These are phyloP conservation scores for Amanita muscaria DNA, from an alignment of 768 basidiomycete species.

Conservation along the genomic window DNA sequence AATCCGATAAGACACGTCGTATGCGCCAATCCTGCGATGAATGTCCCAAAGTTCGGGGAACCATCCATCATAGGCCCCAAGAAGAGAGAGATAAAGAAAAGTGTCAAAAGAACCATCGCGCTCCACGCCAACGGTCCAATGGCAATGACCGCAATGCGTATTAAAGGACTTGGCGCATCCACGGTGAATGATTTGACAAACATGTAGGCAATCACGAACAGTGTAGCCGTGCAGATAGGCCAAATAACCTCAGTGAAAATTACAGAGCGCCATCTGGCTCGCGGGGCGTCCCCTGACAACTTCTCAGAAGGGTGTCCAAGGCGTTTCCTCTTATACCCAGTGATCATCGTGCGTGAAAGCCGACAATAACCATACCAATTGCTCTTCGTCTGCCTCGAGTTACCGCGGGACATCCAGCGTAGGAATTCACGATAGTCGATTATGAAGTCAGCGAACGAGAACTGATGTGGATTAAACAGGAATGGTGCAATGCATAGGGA, in stretches of 20 bases:
- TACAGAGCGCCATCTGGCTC: conserved; percentile 81
- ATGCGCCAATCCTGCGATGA: conserved; percentile 92
- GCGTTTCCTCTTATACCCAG: conserved; percentile 99
- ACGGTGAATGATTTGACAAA: conserved; percentile 86
- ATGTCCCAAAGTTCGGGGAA: conserved; percentile 82
- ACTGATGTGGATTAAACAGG: conserved; percentile 99
- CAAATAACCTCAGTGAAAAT: conserved; percentile 77
- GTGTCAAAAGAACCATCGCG: conserved; percentile 69
- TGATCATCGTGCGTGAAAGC: conserved; percentile 93
- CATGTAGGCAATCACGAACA: conserved; percentile 85
- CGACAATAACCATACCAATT: conserved; percentile 99
- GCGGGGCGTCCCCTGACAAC: conserved; percentile 87
- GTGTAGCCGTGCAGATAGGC: conserved; percentile 64
- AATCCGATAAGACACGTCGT: conserved; percentile 71
- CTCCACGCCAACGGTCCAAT: conserved; percentile 96
- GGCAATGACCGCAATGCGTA: conserved; percentile 83
- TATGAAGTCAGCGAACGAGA: conserved; percentile 94
- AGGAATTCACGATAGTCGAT: conserved; percentile 98
- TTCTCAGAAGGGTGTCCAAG: conserved; percentile 98
- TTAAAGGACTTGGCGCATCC: conserved; percentile 71
- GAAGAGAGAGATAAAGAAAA: conserved; percentile 92
- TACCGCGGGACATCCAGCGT: conserved; percentile 99
- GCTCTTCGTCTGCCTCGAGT: conserved; percentile 92
- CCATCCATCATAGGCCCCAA: conserved; percentile 82
- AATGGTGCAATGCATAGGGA: conserved; percentile 96